A percentile compares a stretch with the other conserved stretches of the same genome.
Conservation (phyloP, 2,329 filamentous ascomycete genomes). For the Meredithiella fracta region DNA sequence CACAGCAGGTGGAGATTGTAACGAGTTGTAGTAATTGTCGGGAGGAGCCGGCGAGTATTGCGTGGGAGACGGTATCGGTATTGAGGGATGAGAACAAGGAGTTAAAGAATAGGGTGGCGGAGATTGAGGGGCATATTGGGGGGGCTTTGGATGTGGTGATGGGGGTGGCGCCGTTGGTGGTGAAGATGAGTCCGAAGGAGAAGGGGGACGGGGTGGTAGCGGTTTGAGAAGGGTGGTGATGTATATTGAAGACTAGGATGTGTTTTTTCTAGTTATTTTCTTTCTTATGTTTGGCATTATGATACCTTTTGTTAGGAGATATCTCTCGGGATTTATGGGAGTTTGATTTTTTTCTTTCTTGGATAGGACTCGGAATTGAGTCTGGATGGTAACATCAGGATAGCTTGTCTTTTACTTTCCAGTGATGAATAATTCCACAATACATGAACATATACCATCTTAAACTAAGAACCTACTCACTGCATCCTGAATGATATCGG, state of each 20-base stretch:
- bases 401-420: too few relatives aligned
- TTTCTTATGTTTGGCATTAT: not conserved
- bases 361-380: too few relatives aligned
- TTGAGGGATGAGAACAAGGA: slow-evolving; percentile 45
- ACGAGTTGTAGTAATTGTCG: slow-evolving; percentile 37
- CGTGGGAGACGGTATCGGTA: slow-evolving; percentile 48
- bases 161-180: slow-evolving; percentile 26
- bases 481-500: not conserved
- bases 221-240: not conserved
- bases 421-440: not conserved
- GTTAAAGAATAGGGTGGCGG: slow-evolving; percentile 41
- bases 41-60: slow-evolving; percentile 40
- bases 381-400: too few relatives aligned
- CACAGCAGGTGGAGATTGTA: slow-evolving; percentile 9
- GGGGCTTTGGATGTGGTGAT: slow-evolving; percentile 44
- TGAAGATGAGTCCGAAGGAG: slow-evolving; percentile 5
- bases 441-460: not conserved
- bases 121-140: slow-evolving; percentile 44
- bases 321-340: too few relatives aligned
- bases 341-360: too few relatives aligned
- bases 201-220: not conserved
- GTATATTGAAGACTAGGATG: not conserved
- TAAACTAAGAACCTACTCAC: not conserved
- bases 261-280: not conserved
- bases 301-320: too few relatives aligned